These are phyloP conservation scores for Leccinum aurantiacum DNA, from an alignment of 768 basidiomycete genomes.

Conservation along the genomic window DNA sequence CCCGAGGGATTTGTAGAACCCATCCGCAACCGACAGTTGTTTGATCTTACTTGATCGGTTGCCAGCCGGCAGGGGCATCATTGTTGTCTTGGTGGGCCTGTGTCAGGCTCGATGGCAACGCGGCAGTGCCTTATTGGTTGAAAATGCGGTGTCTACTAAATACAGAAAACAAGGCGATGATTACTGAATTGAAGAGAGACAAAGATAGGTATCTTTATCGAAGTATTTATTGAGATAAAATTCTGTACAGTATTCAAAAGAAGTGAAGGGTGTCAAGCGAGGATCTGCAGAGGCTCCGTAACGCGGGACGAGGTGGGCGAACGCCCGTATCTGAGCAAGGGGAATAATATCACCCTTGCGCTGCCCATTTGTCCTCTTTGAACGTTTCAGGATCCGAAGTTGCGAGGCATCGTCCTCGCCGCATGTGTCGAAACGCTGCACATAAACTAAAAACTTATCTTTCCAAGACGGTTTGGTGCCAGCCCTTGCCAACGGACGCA, in stretches of 20 bases:
- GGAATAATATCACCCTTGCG: too few species aligned
- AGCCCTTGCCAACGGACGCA: too few species aligned
- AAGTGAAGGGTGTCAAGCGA: neutral
- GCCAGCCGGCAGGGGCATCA: neutral
- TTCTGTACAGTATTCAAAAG: neutral
- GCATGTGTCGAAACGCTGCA: too few species aligned
- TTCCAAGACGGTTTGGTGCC: too few species aligned
- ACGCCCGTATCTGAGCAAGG: too few species aligned
- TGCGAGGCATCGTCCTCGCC: too few species aligned
- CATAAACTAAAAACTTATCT: too few species aligned
- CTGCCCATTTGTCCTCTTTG: too few species aligned
- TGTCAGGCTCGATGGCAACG: neutral
- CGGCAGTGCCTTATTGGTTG: neutral
- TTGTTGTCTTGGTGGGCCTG: neutral
- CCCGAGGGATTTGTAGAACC: neutral
- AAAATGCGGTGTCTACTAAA: too few species aligned
- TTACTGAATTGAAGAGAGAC: neutral
- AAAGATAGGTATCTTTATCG: neutral
- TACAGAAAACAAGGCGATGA: neutral
- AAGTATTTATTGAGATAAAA: neutral
- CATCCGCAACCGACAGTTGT: neutral
- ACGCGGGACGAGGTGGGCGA: too few species aligned
- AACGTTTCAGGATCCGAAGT: too few species aligned
- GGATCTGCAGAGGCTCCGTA: neutral
- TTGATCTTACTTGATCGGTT: neutral